A percentile compares a stretch with the other conserved stretches of the same genome.
phyloP scores from a whole-genome alignment of 768 basidiomycete species.

The Tricholoma furcatifolium region DNA sequence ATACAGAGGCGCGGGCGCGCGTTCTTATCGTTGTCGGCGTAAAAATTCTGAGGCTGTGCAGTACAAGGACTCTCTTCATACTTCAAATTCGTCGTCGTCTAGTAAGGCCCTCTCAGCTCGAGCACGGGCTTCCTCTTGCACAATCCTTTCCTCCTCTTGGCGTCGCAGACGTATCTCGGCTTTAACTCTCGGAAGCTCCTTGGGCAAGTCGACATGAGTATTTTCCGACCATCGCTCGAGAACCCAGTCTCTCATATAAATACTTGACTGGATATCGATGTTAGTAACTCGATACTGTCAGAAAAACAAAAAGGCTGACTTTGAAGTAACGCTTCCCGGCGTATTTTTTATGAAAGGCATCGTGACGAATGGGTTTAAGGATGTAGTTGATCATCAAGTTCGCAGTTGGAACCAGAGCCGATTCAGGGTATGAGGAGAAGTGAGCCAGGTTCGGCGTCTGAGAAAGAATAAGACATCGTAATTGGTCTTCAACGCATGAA shows the following conservation, averaged over 20 bases:
- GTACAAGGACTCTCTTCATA: conserved; percentile 4
- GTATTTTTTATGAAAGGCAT: conserved; percentile 93
- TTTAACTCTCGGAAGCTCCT: conserved; percentile 61
- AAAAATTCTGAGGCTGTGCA: not conserved
- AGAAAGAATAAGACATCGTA: not conserved
- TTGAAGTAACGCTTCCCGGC: conserved; percentile 87
- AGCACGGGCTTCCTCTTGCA: conserved; percentile 11
- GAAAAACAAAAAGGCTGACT: conserved; percentile 37
- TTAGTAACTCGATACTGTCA: not conserved
- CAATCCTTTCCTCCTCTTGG: conserved; percentile 28
- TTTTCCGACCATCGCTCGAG: conserved; percentile 70
- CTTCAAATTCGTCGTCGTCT: conserved; percentile 8
- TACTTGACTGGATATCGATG: conserved; percentile 57
- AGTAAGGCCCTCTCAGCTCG: conserved; percentile 7
- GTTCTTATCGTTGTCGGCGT: not conserved
- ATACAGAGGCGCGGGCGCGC: not conserved
- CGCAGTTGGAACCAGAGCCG: conserved; percentile 80
- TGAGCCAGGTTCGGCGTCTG: conserved; percentile 86
- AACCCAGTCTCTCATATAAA: conserved; percentile 86
- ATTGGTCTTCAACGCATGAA: not conserved
- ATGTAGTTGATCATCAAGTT: conserved; percentile 94
- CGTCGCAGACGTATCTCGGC: conserved; percentile 47
- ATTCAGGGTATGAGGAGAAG: conserved; percentile 91
- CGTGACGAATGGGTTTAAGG: conserved; percentile 73
- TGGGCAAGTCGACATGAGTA: conserved; percentile 52